A percentile compares a stretch with the other conserved stretches of the same genome.
Conservation (phyloP, 2,329 filamentous ascomycete genomes). For the Diaporthe nobilis region DNA sequence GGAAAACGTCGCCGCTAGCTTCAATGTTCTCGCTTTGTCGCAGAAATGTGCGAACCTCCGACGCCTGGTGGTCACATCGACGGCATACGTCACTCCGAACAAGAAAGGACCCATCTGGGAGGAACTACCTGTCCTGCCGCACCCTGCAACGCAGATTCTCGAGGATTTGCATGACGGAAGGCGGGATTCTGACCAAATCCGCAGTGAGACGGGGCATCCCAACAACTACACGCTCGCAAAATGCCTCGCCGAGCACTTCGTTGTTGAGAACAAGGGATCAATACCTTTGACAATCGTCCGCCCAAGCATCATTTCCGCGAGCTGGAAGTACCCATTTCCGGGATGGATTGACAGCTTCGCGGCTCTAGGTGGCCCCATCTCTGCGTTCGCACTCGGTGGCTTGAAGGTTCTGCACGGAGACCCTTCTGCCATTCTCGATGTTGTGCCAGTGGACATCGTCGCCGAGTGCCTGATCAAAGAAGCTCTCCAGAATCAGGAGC, state of each 20-base stretch:
- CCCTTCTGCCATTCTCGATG: slow-evolving; percentile 35
- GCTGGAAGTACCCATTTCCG: slow-evolving; percentile 37
- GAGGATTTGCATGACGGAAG: slow-evolving; percentile 35
- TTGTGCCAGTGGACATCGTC: slow-evolving; percentile 42
- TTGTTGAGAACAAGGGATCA: slow-evolving; percentile 32
- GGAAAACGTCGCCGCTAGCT: slow-evolving; percentile 37
- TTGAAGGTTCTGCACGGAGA: slow-evolving; percentile 41
- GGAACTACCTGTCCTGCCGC: slow-evolving; percentile 31
- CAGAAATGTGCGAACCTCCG: slow-evolving; percentile 23
- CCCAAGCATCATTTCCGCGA: slow-evolving; percentile 42
- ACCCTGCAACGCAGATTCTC: slow-evolving; percentile 31
- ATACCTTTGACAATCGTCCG: slow-evolving; percentile 41
- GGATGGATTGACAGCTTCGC: slow-evolving; percentile 43
- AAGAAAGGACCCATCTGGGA: slow-evolving; percentile 40
- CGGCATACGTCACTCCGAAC: slow-evolving; percentile 39
- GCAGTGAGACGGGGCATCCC: slow-evolving; percentile 40
- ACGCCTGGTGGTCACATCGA: slow-evolving; percentile 40
- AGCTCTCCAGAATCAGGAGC: background rate
- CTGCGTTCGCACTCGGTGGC: slow-evolving; percentile 39
- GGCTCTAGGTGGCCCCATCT: slow-evolving; percentile 38
- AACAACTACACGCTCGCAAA: slow-evolving; percentile 43
- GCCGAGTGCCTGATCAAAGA: slow-evolving; percentile 40
- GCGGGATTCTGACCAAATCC: slow-evolving; percentile 11
- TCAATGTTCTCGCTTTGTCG: slow-evolving; percentile 39
- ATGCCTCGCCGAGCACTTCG: slow-evolving; percentile 41